Conservation (phyloP, 2,329 filamentous ascomycete species). For the Hypoxylon sp. region DNA sequence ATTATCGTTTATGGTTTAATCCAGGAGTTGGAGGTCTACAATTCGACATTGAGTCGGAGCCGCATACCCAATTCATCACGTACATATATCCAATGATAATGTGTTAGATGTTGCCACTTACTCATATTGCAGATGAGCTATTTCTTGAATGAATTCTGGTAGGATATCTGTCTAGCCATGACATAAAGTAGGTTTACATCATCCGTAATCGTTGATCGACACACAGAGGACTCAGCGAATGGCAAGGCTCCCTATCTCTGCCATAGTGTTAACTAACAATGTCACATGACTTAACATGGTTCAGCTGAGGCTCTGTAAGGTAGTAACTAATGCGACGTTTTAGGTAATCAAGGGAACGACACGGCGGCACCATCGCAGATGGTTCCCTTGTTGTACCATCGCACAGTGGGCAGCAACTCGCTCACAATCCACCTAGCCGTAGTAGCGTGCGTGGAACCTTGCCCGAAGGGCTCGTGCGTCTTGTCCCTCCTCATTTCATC, state of each 20-base stretch:
- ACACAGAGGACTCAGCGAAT: neutral
- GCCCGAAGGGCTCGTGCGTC: constrained; percentile 66
- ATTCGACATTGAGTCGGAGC: neutral
- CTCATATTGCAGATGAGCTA: neutral
- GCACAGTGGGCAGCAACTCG: constrained; percentile 65
- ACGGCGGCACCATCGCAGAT: constrained; percentile 46
- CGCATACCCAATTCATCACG: neutral
- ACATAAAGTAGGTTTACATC: neutral
- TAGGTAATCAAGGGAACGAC: constrained; percentile 33
- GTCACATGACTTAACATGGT: constrained; percentile 25
- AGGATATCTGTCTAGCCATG: neutral
- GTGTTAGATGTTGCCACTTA: neutral
- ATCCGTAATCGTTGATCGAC: neutral
- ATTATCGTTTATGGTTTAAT: neutral
- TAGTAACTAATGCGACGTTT: constrained; percentile 2
- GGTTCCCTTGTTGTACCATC: constrained; percentile 56
- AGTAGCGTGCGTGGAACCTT: constrained; percentile 69
- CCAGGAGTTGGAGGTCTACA: neutral
- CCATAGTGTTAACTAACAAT: neutral
- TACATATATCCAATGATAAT: neutral
- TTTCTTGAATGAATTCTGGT: neutral
- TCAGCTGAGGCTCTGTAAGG: constrained; percentile 12
- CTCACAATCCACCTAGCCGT: constrained; percentile 74
- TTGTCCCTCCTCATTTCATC: constrained; percentile 59
- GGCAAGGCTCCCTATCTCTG: neutral